Conservation (phyloP, 2,329 filamentous ascomycete genomes). For the Coniosporium tulheliwenetii region DNA sequence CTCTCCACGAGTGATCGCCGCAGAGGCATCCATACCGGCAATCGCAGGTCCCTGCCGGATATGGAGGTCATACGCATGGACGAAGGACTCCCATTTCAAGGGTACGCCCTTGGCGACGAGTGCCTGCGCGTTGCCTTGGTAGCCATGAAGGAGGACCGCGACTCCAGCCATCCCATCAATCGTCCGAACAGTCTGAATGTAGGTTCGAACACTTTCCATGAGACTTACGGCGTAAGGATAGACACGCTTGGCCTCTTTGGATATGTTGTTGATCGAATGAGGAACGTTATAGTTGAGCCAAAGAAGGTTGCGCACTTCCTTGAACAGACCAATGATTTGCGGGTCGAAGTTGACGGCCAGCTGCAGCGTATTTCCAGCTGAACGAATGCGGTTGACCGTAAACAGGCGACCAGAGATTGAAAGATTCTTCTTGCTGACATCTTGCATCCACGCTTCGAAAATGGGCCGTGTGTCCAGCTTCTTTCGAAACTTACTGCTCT, state of each 20-base stretch:
- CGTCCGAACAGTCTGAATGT: slow-evolving; percentile 72
- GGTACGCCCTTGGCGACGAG: slow-evolving; percentile 78
- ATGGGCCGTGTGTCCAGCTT: slow-evolving; percentile 90
- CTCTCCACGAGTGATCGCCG: slow-evolving; percentile 38
- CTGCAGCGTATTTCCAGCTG: slow-evolving; percentile 79
- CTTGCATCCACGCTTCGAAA: slow-evolving; percentile 87
- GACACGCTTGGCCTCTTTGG: slow-evolving; percentile 96
- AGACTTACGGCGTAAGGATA: slow-evolving; percentile 96
- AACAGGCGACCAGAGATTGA: slow-evolving; percentile 88
- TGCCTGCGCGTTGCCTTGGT: slow-evolving; percentile 76
- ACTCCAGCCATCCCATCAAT: slow-evolving; percentile 80
- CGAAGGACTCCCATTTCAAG: slow-evolving; percentile 92
- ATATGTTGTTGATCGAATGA: slow-evolving; percentile 85
- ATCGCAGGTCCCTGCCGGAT: slow-evolving; percentile 47
- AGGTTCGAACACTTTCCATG: slow-evolving; percentile 96
- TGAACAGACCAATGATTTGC: slow-evolving; percentile 95
- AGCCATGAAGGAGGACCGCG: slow-evolving; percentile 73
- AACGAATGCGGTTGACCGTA: slow-evolving; percentile 71
- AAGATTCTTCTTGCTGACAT: slow-evolving; percentile 76
- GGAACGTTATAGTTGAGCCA: slow-evolving; percentile 94
- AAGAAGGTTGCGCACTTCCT: slow-evolving; percentile 88
- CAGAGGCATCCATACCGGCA: slow-evolving; percentile 43
- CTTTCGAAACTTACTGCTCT: slow-evolving; percentile 86
- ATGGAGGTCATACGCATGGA: slow-evolving; percentile 89
- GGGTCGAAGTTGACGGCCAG: slow-evolving; percentile 91